Evolutionary conservation across 176 grass and related monocot species (phyloP).

Genomic region (Echinochloa phyllopogon): DNA sequence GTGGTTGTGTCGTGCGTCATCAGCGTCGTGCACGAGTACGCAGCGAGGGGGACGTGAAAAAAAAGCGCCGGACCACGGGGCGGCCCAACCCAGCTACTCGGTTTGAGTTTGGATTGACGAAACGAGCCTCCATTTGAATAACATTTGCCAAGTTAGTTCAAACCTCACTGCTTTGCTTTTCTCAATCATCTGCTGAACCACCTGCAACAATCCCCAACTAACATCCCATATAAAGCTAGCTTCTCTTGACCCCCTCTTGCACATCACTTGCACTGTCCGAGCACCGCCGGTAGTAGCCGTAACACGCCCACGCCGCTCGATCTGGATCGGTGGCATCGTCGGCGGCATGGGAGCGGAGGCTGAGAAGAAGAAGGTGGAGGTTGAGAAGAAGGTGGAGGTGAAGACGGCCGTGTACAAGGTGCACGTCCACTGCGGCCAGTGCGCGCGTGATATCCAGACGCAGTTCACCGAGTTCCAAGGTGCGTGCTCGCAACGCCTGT

Average conservation of each 20-base stretch:
- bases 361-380: no score
- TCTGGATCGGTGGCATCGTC: no score
- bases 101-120: slow-evolving; percentile 51
- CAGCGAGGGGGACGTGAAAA: no score
- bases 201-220: slow-evolving; percentile 75
- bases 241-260: not conserved
- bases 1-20: no score
- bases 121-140: not conserved
- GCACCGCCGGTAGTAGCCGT: no score
- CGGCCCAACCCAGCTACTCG: no score
- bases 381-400: slow-evolving; percentile 49
- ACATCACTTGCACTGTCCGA: not conserved
- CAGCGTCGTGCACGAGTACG: no score
- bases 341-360: slow-evolving; percentile 23
- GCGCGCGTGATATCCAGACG: slow-evolving; percentile 52
- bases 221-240: slow-evolving; percentile 6
- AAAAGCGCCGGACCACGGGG: no score
- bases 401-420: slow-evolving; percentile 73
- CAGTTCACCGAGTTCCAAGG: slow-evolving; percentile 67
- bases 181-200: slow-evolving; percentile 58
- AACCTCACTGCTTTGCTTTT: slow-evolving; percentile 22
- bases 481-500: no score
- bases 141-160: not conserved
- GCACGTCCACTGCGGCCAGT: slow-evolving; percentile 76
- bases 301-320: no score